Conservation (phyloP, 1,139 yeast genomes). For the Debaryomycetaceae sp. region DNA sequence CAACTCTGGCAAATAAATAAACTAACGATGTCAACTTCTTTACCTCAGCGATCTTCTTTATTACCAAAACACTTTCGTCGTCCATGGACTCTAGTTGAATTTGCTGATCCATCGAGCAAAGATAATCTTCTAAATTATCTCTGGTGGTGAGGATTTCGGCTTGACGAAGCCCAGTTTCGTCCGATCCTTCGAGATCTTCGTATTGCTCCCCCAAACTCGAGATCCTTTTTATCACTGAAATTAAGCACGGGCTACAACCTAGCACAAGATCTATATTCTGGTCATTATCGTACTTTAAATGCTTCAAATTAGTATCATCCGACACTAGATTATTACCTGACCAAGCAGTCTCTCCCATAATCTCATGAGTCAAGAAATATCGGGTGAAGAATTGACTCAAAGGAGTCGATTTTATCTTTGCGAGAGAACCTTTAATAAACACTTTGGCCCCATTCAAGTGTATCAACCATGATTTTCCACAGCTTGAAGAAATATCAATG, state of each 20-base stretch:
- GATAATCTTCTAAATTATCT: slow-evolving; percentile 13
- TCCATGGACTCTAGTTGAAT: slow-evolving; percentile 11
- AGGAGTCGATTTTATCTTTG: slow-evolving; percentile 18
- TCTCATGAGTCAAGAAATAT: slow-evolving; percentile 36
- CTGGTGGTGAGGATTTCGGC: slow-evolving; percentile 12
- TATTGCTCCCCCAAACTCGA: slow-evolving; percentile 30
- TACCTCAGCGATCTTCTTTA: slow-evolving; percentile 28
- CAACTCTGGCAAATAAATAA: slow-evolving; percentile 30
- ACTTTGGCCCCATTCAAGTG: slow-evolving; percentile 33
- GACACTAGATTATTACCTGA: slow-evolving; percentile 12
- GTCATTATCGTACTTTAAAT: slow-evolving; percentile 25
- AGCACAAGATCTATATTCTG: slow-evolving; percentile 30
- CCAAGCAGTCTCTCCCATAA: slow-evolving; percentile 41
- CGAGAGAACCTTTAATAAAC: slow-evolving; percentile 20
- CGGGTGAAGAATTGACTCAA: slow-evolving; percentile 27
- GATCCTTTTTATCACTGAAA: slow-evolving; percentile 28
- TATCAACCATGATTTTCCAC: slow-evolving; percentile 33
- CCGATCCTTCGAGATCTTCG: slow-evolving; percentile 22
- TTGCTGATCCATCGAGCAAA: slow-evolving; percentile 18
- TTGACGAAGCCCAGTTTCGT: not conserved
- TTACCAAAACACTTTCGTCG: slow-evolving; percentile 8
- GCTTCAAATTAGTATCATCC: slow-evolving; percentile 22
- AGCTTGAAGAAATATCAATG: slow-evolving; percentile 32
- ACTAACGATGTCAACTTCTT: slow-evolving; percentile 28
- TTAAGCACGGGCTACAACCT: slow-evolving; percentile 34